Percentiles rank a stretch among this genome's conserved stretches.
These are phyloP conservation scores for Strigomonas culicis DNA, from an alignment of 208 protist species.

Conservation along the genomic window DNA sequence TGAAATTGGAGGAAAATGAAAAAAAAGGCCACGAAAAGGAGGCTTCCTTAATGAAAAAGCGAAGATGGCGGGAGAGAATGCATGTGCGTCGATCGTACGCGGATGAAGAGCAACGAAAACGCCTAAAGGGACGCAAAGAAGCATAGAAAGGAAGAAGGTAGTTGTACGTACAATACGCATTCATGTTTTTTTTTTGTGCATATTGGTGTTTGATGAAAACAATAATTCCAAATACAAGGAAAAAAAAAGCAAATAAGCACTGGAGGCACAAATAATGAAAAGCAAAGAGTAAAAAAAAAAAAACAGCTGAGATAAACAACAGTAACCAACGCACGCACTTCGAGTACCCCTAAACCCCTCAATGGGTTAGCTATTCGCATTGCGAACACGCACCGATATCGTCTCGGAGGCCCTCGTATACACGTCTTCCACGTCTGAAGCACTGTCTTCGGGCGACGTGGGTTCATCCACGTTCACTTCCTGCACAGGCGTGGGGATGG, in stretches of 20 bases:
- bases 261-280: neutral
- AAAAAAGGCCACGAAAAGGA: neutral
- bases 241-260: too few relatives aligned
- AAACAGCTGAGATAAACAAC: neutral
- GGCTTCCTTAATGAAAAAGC: neutral
- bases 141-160: neutral
- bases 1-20: neutral
- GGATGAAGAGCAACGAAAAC: too few relatives aligned
- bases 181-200: too few relatives aligned
- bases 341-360: neutral
- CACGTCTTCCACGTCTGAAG: neutral
- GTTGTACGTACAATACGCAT: too few relatives aligned
- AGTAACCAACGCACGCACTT: neutral
- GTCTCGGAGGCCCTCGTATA: neutral
- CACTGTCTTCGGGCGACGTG: neutral
- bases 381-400: neutral
- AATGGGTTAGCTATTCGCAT: neutral
- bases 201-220: neutral
- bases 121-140: too few relatives aligned
- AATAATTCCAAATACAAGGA: too few relatives aligned
- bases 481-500: slow-evolving; percentile 3
- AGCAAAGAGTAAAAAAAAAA: neutral
- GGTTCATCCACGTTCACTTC: neutral
- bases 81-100: too few relatives aligned
- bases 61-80: neutral